phyloP scores from a whole-genome alignment of 2,329 filamentous ascomycete species.

The Zopfia rhizophila region DNA sequence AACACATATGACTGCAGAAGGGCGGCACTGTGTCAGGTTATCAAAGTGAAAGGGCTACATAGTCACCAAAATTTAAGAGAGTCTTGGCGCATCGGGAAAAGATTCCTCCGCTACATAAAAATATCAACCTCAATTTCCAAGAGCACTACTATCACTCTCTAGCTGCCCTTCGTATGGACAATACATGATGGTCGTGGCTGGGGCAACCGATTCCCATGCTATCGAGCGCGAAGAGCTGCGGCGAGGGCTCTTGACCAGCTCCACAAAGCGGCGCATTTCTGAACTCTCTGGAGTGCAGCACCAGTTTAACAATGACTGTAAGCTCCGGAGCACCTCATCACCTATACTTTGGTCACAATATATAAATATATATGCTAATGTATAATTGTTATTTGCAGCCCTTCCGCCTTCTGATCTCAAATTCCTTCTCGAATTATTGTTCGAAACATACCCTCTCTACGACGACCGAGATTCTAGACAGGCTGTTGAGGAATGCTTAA shows the following conservation, averaged over 20 bases:
- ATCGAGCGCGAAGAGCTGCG: slow-evolving; percentile 50
- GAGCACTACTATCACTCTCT: slow-evolving; percentile 38
- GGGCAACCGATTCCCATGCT: slow-evolving; percentile 43
- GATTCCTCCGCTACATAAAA: slow-evolving; percentile 30
- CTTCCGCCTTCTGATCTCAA: slow-evolving; percentile 58
- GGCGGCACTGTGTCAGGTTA: slow-evolving; percentile 15
- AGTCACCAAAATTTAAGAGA: not conserved
- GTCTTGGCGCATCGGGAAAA: slow-evolving; percentile 36
- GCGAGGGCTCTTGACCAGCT: slow-evolving; percentile 57
- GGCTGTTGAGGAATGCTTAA: slow-evolving; percentile 83
- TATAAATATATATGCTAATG: not conserved
- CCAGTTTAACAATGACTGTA: slow-evolving; percentile 56
- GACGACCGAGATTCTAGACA: slow-evolving; percentile 84
- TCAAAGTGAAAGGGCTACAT: slow-evolving; percentile 32
- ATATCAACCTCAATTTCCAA: slow-evolving; percentile 33
- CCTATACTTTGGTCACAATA: too few species aligned
- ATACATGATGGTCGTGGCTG: slow-evolving; percentile 50
- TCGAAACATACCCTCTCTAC: slow-evolving; percentile 89
- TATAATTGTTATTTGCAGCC: slow-evolving; percentile 36
- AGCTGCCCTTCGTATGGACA: slow-evolving; percentile 40
- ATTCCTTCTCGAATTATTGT: slow-evolving; percentile 75
- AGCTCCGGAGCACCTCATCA: slow-evolving; percentile 25
- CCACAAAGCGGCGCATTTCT: slow-evolving; percentile 58
- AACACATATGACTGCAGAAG: slow-evolving; percentile 27
- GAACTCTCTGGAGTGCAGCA: slow-evolving; percentile 58